Base-by-base conservation (phyloP, 805 yeast species). In the Wickerhamomyces ciferrii region DNA sequence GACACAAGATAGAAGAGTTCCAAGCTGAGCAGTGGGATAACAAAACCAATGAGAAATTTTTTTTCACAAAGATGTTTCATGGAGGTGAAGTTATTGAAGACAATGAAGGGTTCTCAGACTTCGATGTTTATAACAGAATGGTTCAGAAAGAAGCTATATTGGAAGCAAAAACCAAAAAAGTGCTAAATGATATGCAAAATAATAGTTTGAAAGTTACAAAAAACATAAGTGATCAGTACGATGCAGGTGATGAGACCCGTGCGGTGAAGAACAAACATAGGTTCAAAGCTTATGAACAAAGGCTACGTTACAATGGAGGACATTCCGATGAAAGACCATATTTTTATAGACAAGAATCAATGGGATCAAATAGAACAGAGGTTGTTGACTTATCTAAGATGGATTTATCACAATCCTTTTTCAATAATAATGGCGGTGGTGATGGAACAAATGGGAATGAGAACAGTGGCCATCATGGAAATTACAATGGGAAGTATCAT, bases 111-210 rank as follows among this genome's bases (percentile, higher is more conserved):
- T 37, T 44, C 2, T 48, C 54, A 23, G 74, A 69, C 48, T 70
- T 69, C 44, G 59, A 56, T 10, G 46, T 47, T 5, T 70, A 68
- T 48, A 67, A 69, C 42, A 41, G 49, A n/a, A 60, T 61, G 53
- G 62, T 69, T 1, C 59, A 59, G 36, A 48, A 56, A 42, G 74
- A 69, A 41, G 60, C 60, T 11, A 51, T 53, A 27, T 42, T 68
- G 15, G 62, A 67, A 45, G 53, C 50, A 2, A 63, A 60, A 47
- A 53, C 62, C 0, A 55, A 52, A 41, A 50, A 51, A 32, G 50
- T 50, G 2, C 17, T 53, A 2, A 49, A 46, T 8, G 52, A 49
- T 14, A 39, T 53, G 46, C 52, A 47, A 14, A 43, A 50, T 17
- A 48, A 48, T 15, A 47, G 54, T 17, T 23, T 60, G n/a, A 48